A percentile compares a stretch with the other conserved stretches of the same genome.
phyloP scores from a whole-genome alignment of 805 yeast genomes.

The Ogataea pini region DNA sequence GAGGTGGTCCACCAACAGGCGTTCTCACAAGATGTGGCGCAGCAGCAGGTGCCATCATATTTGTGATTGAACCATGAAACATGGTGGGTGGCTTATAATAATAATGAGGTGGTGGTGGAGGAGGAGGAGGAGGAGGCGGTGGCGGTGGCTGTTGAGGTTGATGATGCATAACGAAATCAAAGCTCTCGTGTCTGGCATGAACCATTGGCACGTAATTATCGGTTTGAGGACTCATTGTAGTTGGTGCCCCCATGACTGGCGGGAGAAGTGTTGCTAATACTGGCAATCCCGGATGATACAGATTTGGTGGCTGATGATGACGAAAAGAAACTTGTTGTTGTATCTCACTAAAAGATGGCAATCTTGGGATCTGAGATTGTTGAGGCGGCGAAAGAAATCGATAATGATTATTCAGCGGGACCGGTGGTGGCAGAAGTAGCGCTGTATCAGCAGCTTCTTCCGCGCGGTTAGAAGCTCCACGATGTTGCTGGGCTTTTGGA shows the following conservation, averaged over 20 bases:
- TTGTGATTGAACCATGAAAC: neutral
- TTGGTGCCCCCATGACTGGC: conserved; percentile 1
- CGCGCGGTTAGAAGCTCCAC: neutral
- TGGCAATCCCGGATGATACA: conserved; percentile 5
- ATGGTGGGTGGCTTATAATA: conserved; percentile 6
- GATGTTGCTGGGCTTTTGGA: neutral
- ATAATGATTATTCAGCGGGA: neutral
- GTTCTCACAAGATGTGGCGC: neutral
- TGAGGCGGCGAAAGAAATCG: conserved; percentile 1
- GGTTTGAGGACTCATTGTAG: neutral
- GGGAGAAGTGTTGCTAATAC: conserved; percentile 11
- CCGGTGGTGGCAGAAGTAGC: conserved; percentile 3
- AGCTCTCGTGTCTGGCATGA: neutral
- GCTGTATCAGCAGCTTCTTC: neutral
- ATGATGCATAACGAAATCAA: conserved; percentile 1
- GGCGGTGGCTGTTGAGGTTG: too few species aligned
- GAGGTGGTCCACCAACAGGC: too few species aligned
- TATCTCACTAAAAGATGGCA: conserved; percentile 13
- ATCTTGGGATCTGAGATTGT: conserved; percentile 3
- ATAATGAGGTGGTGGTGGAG: conserved; percentile 5
- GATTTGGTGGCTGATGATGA: conserved; percentile 8
- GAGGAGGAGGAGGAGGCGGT: too few species aligned
- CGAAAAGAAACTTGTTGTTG: conserved; percentile 6
- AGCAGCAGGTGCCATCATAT: neutral
- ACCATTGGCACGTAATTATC: neutral